These are phyloP conservation scores for Penicillium brevicompactum DNA, from an alignment of 2,329 filamentous ascomycete species.

Conservation along the genomic window DNA sequence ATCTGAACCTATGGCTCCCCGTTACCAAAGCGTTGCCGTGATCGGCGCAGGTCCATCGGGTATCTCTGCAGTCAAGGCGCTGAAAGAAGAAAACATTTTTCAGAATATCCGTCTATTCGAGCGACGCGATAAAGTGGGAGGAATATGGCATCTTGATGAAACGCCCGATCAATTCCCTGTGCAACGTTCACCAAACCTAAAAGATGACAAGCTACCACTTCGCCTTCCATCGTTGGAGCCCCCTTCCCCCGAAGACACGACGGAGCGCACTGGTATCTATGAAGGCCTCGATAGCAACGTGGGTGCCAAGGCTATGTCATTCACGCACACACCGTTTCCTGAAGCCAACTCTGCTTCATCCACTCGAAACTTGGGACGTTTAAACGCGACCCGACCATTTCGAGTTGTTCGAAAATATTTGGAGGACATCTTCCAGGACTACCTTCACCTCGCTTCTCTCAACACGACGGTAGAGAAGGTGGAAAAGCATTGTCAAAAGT, in stretches of 20 bases:
- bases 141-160: slow-evolving; percentile 35
- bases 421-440: slow-evolving; percentile 28
- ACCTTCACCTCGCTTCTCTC: slow-evolving; percentile 31
- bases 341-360: slow-evolving; percentile 25
- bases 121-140: slow-evolving; percentile 32
- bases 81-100: slow-evolving; percentile 35
- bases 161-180: slow-evolving; percentile 28
- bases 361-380: slow-evolving; percentile 17
- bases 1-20: slow-evolving; percentile 6
- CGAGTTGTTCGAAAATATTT: slow-evolving; percentile 25
- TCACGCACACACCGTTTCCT: slow-evolving; percentile 30
- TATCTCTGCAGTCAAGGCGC: slow-evolving; percentile 30
- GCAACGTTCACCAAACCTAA: neutral
- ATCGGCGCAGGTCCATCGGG: slow-evolving; percentile 35
- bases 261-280: slow-evolving; percentile 27
- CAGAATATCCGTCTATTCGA: slow-evolving; percentile 36
- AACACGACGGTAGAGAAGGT: slow-evolving; percentile 35
- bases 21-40: slow-evolving; percentile 14
- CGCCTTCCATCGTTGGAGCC: slow-evolving; percentile 20
- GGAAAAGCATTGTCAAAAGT: slow-evolving; percentile 25
- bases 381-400: slow-evolving; percentile 29
- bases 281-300: slow-evolving; percentile 32
- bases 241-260: slow-evolving; percentile 21
- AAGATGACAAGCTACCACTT: slow-evolving; percentile 10
- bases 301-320: slow-evolving; percentile 29